A percentile compares a stretch with the other conserved stretches of the same genome.
phyloP scores from a whole-genome alignment of 495 filamentous ascomycete species.

The Penicillium macrosclerotiorum region DNA sequence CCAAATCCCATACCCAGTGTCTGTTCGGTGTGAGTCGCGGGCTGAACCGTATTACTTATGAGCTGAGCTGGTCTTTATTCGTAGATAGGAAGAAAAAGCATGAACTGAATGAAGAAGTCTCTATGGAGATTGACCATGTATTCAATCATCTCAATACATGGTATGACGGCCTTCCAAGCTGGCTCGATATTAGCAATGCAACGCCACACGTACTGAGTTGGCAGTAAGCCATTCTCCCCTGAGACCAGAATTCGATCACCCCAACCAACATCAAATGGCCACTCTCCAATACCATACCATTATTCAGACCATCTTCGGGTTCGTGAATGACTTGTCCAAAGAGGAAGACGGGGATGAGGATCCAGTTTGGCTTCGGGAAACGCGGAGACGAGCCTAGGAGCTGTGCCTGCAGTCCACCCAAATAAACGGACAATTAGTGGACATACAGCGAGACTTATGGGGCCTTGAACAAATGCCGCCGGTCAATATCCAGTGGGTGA shows the following conservation, averaged over 20 bases:
- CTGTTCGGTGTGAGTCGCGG: conserved; percentile 28
- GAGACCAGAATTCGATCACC: not conserved
- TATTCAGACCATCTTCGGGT: conserved; percentile 9
- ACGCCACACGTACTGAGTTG: conserved; percentile 30
- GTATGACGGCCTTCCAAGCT: conserved; percentile 30
- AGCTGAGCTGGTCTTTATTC: conserved; percentile 27
- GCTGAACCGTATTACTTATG: conserved; percentile 22
- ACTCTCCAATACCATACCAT: conserved; percentile 12
- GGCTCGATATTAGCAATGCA: conserved; percentile 15
- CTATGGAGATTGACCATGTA: conserved; percentile 13
- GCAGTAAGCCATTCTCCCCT: conserved; percentile 21
- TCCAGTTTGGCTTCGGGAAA: not conserved
- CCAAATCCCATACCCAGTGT: conserved; percentile 26
- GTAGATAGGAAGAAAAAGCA: conserved; percentile 11
- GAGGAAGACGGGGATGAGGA: not conserved
- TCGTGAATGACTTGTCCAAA: conserved; percentile 1
- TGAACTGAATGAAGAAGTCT: conserved; percentile 15
- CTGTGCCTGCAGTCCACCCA: not conserved
- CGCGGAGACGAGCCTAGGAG: conserved; percentile 1
- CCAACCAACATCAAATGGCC: not conserved
- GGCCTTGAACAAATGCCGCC: conserved; percentile 4
- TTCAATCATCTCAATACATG: conserved; percentile 28
- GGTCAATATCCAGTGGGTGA: conserved; percentile 27
- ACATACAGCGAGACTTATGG: conserved; percentile 6
- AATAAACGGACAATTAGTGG: not conserved